Evolutionary conservation across 192 early-diverging fungal species (phyloP), one percentile per base, ranked within the genome.

Genomic region (Lunasporangiospora selenospora): DNA sequence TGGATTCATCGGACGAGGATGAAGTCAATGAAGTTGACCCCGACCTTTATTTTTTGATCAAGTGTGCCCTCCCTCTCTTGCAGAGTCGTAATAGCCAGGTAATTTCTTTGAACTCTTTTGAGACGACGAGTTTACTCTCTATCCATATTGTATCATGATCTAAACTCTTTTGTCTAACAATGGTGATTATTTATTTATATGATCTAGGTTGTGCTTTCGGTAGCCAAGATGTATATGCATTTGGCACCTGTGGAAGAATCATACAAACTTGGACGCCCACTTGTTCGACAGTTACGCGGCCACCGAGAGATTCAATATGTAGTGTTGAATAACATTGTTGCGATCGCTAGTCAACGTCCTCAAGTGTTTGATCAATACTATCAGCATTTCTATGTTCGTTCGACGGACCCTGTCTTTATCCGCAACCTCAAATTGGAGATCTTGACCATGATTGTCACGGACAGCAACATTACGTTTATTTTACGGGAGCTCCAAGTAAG

Each of bases 381-480:
- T 39, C 87, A 86, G 36, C 86, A 88, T 67, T 98, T 98, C 75
- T 94, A 89, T 60, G 80, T 94, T 15, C 85, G 88, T 29, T 85
- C 89, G 1, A 84, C 85, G 6, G 95, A 98, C 39, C 85, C 93
- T 12, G 77, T 76, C 12, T 92, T 89, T 71, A 85, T 94, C 48
- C 86, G 92, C 32, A 83, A 91, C 47, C 52, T 92, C 43, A 96
- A 98, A 75, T 75, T 99, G 60, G 89, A 92, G 31, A 93, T 98
- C 30, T 58, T 99, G 62, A 88, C 84, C 16, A 58, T 81, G 21
- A 62, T 95, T 18, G 90, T 85, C 2, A 81, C 82, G 6, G 81
- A 83, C n/a, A 80, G 64, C 36, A 94, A 95, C 67, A 88, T 87
- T 18, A 79, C 59, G 2, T 62, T 82, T 27, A 75, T 97, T 56